phyloP scores from a whole-genome alignment of 2,329 filamentous ascomycete genomes.

The Apiospora sp. region DNA sequence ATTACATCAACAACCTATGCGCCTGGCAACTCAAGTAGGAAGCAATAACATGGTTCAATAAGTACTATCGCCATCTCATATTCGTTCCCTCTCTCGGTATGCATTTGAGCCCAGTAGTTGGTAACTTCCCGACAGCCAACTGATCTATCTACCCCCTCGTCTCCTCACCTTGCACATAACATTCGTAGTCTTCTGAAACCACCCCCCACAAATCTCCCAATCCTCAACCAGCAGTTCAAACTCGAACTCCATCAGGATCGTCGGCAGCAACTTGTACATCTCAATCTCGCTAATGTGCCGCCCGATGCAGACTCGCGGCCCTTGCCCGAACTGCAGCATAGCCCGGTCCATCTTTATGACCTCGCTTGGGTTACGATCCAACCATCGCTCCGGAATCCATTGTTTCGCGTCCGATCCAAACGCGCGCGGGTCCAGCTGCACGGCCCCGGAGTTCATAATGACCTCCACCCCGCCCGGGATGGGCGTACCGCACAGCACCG shows the following conservation, averaged over 20 bases:
- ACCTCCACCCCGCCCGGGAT: conserved; percentile 18
- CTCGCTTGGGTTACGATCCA: neutral
- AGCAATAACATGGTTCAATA: no score
- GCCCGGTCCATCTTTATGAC: neutral
- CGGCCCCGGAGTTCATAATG: conserved; percentile 32
- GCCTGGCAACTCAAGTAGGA: no score
- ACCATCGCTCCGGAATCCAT: neutral
- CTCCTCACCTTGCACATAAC: conserved; percentile 14
- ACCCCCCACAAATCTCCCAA: neutral
- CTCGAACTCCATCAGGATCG: neutral
- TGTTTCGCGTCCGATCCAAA: neutral
- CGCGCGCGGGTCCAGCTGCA: neutral
- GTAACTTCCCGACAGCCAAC: no score
- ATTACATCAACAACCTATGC: no score
- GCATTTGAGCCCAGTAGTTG: no score
- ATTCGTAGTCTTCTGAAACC: conserved; percentile 3
- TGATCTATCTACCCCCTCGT: neutral
- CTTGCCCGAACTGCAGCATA: conserved; percentile 10
- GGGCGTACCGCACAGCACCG: conserved; percentile 10
- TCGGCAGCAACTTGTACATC: conserved; percentile 20
- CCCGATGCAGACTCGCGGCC: conserved; percentile 5
- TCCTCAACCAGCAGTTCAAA: conserved; percentile 15
- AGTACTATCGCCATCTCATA: no score
- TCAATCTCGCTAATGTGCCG: conserved; percentile 14
- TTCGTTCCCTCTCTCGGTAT: no score